Conservation (phyloP, 169 alveolate species). For the Cryptosporidium andersoni region DNA sequence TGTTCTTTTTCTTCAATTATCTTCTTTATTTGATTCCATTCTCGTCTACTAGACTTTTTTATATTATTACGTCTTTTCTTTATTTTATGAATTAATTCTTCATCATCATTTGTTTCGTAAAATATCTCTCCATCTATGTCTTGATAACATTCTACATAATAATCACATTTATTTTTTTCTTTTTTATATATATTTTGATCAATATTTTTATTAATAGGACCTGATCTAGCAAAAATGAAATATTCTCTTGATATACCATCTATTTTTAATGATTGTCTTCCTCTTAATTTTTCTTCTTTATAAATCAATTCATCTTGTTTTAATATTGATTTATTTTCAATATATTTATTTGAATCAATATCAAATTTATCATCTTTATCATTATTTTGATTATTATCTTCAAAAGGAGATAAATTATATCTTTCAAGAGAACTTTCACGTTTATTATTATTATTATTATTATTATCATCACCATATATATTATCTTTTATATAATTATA, state of each 20-base stretch:
- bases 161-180: neutral
- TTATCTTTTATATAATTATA: neutral
- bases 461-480: neutral
- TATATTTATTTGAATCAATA: constrained; percentile 9
- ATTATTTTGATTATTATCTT: no score
- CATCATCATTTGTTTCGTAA: constrained; percentile 53
- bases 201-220: neutral
- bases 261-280: neutral
- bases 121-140: constrained; percentile 39
- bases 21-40: constrained; percentile 1
- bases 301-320: neutral
- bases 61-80: neutral
- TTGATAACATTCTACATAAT: constrained; percentile 50
- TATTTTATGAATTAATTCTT: neutral
- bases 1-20: constrained; percentile 13
- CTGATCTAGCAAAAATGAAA: constrained; percentile 10
- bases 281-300: neutral
- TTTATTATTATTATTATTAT: neutral
- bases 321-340: constrained; percentile 11
- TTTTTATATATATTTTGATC: no score
- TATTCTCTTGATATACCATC: neutral
- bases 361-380: neutral
- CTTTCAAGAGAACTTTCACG: constrained; percentile 49
- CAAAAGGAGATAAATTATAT: neutral
- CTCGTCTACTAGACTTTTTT: neutral